Evolutionary conservation across 805 yeast genomes (phyloP).

Genomic region (Saccharomyces paradoxus): DNA sequence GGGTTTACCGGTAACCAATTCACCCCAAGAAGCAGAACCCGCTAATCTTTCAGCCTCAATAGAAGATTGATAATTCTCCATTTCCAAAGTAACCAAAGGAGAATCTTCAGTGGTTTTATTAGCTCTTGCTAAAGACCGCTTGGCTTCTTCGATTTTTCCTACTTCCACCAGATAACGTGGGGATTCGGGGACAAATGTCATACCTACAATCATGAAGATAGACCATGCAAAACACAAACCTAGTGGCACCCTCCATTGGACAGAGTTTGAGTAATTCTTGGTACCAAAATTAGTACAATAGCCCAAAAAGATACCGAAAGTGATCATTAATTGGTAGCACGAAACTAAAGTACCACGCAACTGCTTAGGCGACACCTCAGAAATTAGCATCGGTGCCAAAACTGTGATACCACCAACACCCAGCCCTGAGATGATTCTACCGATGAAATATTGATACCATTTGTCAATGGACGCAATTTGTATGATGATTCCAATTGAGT

Average conservation of each 20-base stretch:
- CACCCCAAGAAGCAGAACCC: constrained; percentile 59
- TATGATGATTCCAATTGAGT: constrained; percentile 57
- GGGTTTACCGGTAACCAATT: constrained; percentile 60
- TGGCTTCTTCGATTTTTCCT: constrained; percentile 53
- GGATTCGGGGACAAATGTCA: constrained; percentile 61
- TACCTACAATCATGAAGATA: constrained; percentile 30
- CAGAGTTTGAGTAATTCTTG: constrained; percentile 32
- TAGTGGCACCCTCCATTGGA: constrained; percentile 68
- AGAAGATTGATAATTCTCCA: constrained; percentile 50
- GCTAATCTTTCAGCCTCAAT: constrained; percentile 52
- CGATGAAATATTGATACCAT: constrained; percentile 67
- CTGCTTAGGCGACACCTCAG: constrained; percentile 32
- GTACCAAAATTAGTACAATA: constrained; percentile 65
- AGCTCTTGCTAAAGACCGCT: constrained; percentile 46
- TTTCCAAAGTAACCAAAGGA: constrained; percentile 47
- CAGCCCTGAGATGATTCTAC: constrained; percentile 60
- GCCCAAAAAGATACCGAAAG: constrained; percentile 68
- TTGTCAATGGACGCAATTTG: constrained; percentile 46
- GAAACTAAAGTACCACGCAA: constrained; percentile 66
- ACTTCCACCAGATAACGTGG: constrained; percentile 57
- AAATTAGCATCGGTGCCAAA: constrained; percentile 62
- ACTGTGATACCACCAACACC: constrained; percentile 76
- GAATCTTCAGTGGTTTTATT: constrained; percentile 50
- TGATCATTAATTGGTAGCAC: constrained; percentile 61
- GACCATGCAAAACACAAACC: constrained; percentile 47